Base-by-base conservation (phyloP, 768 basidiomycete genomes). In the Termitomyces sp. region DNA sequence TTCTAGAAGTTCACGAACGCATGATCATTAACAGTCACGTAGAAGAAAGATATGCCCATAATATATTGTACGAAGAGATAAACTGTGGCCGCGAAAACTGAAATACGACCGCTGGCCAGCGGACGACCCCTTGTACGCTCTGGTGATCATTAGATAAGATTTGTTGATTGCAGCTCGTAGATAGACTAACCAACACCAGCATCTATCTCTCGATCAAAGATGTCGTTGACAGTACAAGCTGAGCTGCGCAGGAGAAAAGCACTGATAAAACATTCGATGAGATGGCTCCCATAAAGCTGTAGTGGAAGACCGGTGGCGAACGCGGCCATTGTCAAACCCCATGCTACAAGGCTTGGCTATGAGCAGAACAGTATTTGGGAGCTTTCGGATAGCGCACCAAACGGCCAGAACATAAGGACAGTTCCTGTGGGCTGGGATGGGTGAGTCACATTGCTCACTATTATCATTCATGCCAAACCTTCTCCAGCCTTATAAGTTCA, bases 171-270 rank as follows among this genome's bases (percentile, higher is more conserved):
- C 17, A 29, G 5, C 43, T 25, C 11, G 50, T 10, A 50, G 71
- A 54, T 20, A 42, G 36, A 31, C 81, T 57, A 47, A 82, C 83
- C 82, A 60, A 85, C 82, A 55, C 78, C 79, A 25, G 78, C 81
- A 66, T 85, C 83, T 66, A 83, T 72, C 29, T 81, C 66, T 12
- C 79, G 75, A 66, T 85, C 83, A 56, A 82, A 77, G 17, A 85
- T 83, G 60, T 85, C 83, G 60, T 85, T 84, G 37, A 84, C 71
- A 2, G 83, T 82, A 63, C 83, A 84, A 1, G 82, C 83, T 2
- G 83, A 81, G 57, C 79, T 72, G 40, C 79, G 77, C 37, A 83
- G 62, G 37, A 78, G 65, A 58, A 82, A 77, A 0, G 81, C 79
- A 4, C 73, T 74, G 37, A 80, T 55, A 2, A 79, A 63, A 58